Evolutionary conservation across 768 basidiomycete species (phyloP).

Genomic region (Crucibulum laeve): DNA sequence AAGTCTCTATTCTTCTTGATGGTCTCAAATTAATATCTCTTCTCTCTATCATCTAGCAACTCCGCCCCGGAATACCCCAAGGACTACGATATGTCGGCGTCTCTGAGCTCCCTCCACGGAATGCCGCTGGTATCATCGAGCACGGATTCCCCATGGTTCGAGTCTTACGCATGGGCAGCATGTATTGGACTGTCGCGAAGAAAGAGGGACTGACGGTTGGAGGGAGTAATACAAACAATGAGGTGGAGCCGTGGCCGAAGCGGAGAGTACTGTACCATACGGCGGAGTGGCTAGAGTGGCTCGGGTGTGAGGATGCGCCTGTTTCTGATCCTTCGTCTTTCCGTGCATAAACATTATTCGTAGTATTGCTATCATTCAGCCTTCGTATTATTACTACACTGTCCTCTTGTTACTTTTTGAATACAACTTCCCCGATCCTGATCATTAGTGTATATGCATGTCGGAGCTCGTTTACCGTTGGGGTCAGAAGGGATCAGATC

Average conservation of each 20-base stretch:
- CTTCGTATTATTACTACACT: no score
- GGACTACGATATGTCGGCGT: conserved; percentile 51
- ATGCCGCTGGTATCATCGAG: conserved; percentile 41
- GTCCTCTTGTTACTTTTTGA: no score
- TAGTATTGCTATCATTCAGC: no score
- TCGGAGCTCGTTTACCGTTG: no score
- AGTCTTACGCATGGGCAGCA: conserved; percentile 48
- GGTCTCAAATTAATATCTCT: neutral
- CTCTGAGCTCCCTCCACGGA: conserved; percentile 41
- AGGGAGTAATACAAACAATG: conserved; percentile 21
- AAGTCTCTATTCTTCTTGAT: conserved; percentile 13
- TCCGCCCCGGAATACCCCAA: conserved; percentile 53
- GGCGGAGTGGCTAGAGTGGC: conserved; percentile 61
- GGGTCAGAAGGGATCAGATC: no score
- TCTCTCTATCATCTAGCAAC: conserved; percentile 37
- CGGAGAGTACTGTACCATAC: conserved; percentile 46
- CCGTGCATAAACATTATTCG: conserved; percentile 11
- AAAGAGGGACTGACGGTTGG: conserved; percentile 16
- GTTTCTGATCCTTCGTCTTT: conserved; percentile 18
- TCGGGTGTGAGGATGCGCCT: conserved; percentile 56
- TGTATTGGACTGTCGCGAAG: conserved; percentile 47
- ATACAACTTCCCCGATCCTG: no score
- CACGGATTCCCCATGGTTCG: conserved; percentile 60
- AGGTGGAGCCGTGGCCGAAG: conserved; percentile 55
- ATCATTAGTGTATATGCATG: no score